Evolutionary conservation across 2,329 filamentous ascomycete species (phyloP).

Genomic region (Aspergillus japonicus): DNA sequence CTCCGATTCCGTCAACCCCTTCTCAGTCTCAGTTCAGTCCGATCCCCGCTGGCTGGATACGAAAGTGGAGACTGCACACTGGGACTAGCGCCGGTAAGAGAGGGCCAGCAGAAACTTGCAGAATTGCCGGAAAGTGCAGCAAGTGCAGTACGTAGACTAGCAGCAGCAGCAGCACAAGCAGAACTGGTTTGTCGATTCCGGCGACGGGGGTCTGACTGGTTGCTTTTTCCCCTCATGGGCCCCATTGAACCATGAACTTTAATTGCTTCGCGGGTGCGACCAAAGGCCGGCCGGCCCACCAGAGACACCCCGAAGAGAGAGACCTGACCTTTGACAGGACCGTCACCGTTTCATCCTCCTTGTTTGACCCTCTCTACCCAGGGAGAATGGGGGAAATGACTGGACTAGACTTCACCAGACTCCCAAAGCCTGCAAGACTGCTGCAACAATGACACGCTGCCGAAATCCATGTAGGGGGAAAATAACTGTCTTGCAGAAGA

Average conservation of each 20-base stretch:
- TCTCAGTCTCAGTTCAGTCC: not conserved
- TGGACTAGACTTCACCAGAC: not conserved
- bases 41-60: not conserved
- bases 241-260: not conserved
- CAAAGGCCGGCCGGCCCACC: not conserved
- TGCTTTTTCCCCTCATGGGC: not conserved
- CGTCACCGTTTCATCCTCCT: not conserved
- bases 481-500: not conserved
- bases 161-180: too few species aligned
- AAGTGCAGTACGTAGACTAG: too few species aligned
- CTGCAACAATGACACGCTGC: too few species aligned
- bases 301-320: not conserved
- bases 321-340: not conserved
- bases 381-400: not conserved
- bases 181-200: too few species aligned
- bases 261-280: not conserved
- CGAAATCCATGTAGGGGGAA: not conserved
- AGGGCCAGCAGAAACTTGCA: not conserved
- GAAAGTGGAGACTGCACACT: not conserved
- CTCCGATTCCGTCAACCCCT: too few species aligned
- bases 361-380: not conserved
- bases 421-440: too few species aligned
- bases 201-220: not conserved
- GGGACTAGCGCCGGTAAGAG: not conserved
- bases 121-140: not conserved